A percentile compares a stretch with the other conserved stretches of the same genome.
These are phyloP conservation scores for Acmispon strigosus DNA, from an alignment of 306 rosid species.

Conservation along the genomic window DNA sequence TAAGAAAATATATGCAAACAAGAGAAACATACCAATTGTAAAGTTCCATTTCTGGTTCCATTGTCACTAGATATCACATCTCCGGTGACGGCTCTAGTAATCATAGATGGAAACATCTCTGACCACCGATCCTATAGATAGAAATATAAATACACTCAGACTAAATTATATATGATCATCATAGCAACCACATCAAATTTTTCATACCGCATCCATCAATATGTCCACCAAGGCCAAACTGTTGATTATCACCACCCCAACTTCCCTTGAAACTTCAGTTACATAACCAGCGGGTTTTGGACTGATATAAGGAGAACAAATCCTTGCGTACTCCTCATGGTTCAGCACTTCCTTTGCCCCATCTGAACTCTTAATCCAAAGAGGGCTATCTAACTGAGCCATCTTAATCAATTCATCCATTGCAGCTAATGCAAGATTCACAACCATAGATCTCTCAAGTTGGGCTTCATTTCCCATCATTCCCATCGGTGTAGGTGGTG, in stretches of 20 bases:
- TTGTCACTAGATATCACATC: conserved; percentile 47
- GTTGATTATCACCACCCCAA: conserved; percentile 39
- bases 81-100: conserved; percentile 53
- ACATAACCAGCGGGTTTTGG: conserved; percentile 39
- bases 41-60: conserved; percentile 61
- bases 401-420: conserved; percentile 77
- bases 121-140: conserved; percentile 65
- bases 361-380: conserved; percentile 61
- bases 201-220: conserved; percentile 65
- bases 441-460: conserved; percentile 36
- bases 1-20: no score
- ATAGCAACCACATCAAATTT: neutral
- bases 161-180: neutral
- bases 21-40: conserved; percentile 54
- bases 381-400: conserved; percentile 49
- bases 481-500: conserved; percentile 29
- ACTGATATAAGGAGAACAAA: conserved; percentile 36
- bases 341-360: conserved; percentile 53
- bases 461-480: conserved; percentile 37
- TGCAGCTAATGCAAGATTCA: conserved; percentile 55
- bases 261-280: conserved; percentile 58
- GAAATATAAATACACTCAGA: neutral
- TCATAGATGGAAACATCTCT: conserved; percentile 61
- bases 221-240: conserved; percentile 54
- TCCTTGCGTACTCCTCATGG: conserved; percentile 55